phyloP scores from a whole-genome alignment of 1,284 basidiomycete species.

The Marasmius tenuissimus region DNA sequence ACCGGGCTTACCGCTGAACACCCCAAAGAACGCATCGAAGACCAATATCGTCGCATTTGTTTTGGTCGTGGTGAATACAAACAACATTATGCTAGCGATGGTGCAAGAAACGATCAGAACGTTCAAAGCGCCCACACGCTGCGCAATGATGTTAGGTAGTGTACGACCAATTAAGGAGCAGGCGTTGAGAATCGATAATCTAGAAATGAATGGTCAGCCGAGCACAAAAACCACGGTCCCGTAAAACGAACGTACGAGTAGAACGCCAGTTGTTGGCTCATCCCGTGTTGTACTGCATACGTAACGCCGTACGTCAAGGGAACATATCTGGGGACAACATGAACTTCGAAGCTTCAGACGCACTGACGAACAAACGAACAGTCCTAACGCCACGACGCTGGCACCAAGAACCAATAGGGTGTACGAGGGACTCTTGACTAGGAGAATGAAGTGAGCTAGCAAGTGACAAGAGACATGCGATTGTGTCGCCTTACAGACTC shows the following conservation, averaged over 20 bases:
- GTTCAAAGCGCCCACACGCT: slow-evolving; percentile 17
- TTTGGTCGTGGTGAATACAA: slow-evolving; percentile 14
- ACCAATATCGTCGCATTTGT: slow-evolving; percentile 15
- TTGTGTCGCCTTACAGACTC: slow-evolving; percentile 16
- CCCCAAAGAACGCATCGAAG: slow-evolving; percentile 18
- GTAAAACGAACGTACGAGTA: slow-evolving; percentile 16
- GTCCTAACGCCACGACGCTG: slow-evolving; percentile 11
- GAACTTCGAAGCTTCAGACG: background rate
- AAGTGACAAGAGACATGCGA: too few species aligned
- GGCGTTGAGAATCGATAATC: slow-evolving; percentile 20
- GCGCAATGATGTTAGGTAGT: slow-evolving; percentile 15
- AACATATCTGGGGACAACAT: slow-evolving; percentile 13
- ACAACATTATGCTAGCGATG: slow-evolving; percentile 10
- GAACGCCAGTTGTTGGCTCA: slow-evolving; percentile 16
- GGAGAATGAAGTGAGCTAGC: background rate
- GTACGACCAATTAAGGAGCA: slow-evolving; percentile 16
- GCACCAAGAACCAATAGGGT: slow-evolving; percentile 17
- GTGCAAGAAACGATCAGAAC: slow-evolving; percentile 14
- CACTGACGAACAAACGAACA: slow-evolving; percentile 4
- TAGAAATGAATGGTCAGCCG: background rate
- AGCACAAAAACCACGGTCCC: background rate
- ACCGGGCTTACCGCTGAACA: slow-evolving; percentile 16
- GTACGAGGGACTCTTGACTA: slow-evolving; percentile 17
- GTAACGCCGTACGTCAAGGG: slow-evolving; percentile 20
- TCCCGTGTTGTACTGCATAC: slow-evolving; percentile 16